Percentiles rank a stretch among this genome's conserved stretches.
These are phyloP conservation scores for Bassia scoparia DNA, from an alignment of 148 eudicot genomes.

Conservation along the genomic window DNA sequence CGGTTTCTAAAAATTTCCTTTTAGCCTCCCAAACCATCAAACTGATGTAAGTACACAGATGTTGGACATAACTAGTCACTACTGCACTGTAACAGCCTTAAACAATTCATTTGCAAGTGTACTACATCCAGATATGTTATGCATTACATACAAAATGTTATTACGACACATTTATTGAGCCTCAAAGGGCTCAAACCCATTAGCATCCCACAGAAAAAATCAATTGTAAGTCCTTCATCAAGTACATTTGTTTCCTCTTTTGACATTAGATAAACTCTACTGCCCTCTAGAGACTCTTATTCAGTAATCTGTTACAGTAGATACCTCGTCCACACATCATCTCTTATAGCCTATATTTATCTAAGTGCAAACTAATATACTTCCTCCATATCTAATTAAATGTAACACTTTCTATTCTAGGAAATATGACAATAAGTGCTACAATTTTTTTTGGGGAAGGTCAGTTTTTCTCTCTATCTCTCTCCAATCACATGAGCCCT, in stretches of 20 bases:
- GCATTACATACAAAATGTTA: neutral
- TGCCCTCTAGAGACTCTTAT: neutral
- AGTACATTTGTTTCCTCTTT: neutral
- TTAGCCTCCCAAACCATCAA: neutral
- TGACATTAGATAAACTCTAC: neutral
- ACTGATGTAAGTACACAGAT: no score
- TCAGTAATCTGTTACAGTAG: neutral
- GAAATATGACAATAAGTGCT: no score
- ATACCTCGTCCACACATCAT: neutral
- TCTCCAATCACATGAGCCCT: no score
- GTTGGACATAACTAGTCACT: no score
- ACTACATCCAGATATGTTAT: neutral
- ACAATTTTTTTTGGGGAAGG: no score
- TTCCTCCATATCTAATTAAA: no score
- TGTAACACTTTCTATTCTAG: no score
- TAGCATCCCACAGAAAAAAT: neutral
- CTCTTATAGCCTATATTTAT: neutral
- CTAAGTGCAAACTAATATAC: neutral
- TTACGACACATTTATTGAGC: neutral
- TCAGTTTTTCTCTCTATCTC: no score
- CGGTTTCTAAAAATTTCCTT: neutral
- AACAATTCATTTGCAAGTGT: neutral
- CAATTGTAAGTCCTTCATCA: neutral
- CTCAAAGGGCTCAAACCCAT: neutral
- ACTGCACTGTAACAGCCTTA: neutral